Conservation (phyloP, 2,329 filamentous ascomycete genomes). For the Graphiopsis chlorocephala region DNA sequence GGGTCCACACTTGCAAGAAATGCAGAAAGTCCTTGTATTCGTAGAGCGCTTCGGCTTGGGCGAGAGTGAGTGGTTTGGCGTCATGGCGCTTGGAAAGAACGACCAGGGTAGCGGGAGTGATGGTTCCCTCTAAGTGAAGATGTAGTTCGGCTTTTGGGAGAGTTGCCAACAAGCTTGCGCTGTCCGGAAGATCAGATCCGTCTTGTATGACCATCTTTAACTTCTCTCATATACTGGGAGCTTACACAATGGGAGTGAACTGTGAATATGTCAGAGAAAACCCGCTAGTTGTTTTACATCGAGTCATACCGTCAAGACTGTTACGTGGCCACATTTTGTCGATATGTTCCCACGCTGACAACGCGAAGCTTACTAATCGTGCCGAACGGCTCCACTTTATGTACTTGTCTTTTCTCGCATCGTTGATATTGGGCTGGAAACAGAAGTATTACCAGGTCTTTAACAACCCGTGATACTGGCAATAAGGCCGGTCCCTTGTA, state of each 20-base stretch:
- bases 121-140: background rate
- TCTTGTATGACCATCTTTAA: background rate
- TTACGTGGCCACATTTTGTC: background rate
- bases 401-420: too few relatives aligned
- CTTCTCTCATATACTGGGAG: too few relatives aligned
- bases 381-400: too few relatives aligned
- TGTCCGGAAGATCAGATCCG: background rate
- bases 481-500: too few relatives aligned
- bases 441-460: too few relatives aligned
- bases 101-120: background rate
- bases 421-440: too few relatives aligned
- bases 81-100: background rate
- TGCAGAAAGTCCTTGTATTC: background rate
- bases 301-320: too few relatives aligned
- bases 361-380: background rate
- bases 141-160: constrained; percentile 1
- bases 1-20: background rate
- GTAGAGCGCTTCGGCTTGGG: background rate
- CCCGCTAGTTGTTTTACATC: too few relatives aligned
- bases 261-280: too few relatives aligned
- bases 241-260: too few relatives aligned
- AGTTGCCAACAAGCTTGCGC: background rate
- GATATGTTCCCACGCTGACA: background rate
- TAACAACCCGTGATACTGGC: too few relatives aligned
- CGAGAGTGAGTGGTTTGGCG: background rate